These are phyloP conservation scores for Heliamphora pulchella DNA, from an alignment of 179 eudicot species.

Conservation along the genomic window DNA sequence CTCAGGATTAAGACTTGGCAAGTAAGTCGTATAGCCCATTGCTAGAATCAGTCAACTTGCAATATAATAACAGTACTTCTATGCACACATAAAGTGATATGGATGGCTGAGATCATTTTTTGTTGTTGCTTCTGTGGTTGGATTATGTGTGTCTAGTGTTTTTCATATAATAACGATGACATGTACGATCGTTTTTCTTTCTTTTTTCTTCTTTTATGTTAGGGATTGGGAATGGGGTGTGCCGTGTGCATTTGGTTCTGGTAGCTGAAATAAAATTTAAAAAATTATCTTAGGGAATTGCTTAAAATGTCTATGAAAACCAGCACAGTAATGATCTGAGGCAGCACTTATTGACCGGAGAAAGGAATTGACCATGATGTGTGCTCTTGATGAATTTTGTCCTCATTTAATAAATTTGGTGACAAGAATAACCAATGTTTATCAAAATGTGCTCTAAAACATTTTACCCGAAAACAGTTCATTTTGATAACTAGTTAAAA, in stretches of 20 bases:
- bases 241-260: background rate
- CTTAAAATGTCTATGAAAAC: background rate
- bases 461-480: background rate
- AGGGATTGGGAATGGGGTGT: background rate
- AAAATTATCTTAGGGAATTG: background rate
- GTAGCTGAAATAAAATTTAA: background rate
- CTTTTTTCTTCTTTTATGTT: too few species aligned
- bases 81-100: too few species aligned
- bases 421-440: too few species aligned
- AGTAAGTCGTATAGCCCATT: slow-evolving; percentile 29
- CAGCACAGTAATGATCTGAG: background rate
- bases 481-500: background rate
- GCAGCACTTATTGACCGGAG: background rate
- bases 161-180: too few species aligned
- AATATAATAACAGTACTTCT: background rate
- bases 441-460: too few species aligned
- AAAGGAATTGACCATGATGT: too few species aligned
- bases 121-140: too few species aligned
- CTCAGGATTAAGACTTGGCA: slow-evolving; percentile 90
- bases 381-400: too few species aligned
- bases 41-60: background rate
- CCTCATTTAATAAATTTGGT: too few species aligned
- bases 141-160: too few species aligned
- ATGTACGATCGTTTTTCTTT: too few species aligned
- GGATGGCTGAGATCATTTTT: too few species aligned